Evolutionary conservation across 1,284 basidiomycete genomes (phyloP).

Genomic region (Phlebopus sp.): DNA sequence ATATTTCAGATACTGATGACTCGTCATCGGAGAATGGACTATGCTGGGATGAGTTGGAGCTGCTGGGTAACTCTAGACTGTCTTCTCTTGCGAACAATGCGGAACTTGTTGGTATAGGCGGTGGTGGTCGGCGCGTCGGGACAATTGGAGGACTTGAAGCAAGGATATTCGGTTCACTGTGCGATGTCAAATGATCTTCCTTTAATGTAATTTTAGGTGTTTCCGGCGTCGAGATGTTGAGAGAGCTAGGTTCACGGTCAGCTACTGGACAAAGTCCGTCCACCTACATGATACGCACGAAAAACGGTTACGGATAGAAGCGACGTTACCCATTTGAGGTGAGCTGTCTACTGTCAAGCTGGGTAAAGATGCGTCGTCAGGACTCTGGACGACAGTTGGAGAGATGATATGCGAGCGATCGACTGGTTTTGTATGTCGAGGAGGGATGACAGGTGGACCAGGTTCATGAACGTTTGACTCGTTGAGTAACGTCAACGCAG

Average conservation of each 20-base stretch:
- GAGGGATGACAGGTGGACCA: slow-evolving; percentile 13
- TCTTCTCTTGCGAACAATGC: slow-evolving; percentile 24
- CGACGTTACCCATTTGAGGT: slow-evolving; percentile 11
- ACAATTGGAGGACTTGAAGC: slow-evolving; percentile 23
- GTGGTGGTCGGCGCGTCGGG: slow-evolving; percentile 15
- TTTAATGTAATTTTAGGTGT: slow-evolving; percentile 7
- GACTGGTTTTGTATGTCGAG: slow-evolving; percentile 14
- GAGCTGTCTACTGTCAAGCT: slow-evolving; percentile 2
- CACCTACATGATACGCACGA: slow-evolving; percentile 17
- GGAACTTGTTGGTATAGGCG: slow-evolving; percentile 12
- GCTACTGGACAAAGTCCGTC: not conserved
- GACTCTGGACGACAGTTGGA: slow-evolving; percentile 4
- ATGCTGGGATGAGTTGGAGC: slow-evolving; percentile 21
- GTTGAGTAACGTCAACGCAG: slow-evolving; percentile 18
- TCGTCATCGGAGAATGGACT: slow-evolving; percentile 33
- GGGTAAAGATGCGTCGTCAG: slow-evolving; percentile 1
- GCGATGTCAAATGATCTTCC: slow-evolving; percentile 15
- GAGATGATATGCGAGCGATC: slow-evolving; percentile 8
- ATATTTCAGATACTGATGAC: slow-evolving; percentile 27
- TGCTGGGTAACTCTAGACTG: slow-evolving; percentile 17
- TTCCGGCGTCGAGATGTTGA: slow-evolving; percentile 3
- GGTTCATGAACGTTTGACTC: slow-evolving; percentile 15
- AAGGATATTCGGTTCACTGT: slow-evolving; percentile 26
- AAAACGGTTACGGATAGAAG: slow-evolving; percentile 14
- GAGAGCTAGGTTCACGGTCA: slow-evolving; percentile 7